Percentiles rank a stretch among this genome's conserved stretches.
phyloP scores from a whole-genome alignment of 768 basidiomycete species.

The Lenzites betulinus region DNA sequence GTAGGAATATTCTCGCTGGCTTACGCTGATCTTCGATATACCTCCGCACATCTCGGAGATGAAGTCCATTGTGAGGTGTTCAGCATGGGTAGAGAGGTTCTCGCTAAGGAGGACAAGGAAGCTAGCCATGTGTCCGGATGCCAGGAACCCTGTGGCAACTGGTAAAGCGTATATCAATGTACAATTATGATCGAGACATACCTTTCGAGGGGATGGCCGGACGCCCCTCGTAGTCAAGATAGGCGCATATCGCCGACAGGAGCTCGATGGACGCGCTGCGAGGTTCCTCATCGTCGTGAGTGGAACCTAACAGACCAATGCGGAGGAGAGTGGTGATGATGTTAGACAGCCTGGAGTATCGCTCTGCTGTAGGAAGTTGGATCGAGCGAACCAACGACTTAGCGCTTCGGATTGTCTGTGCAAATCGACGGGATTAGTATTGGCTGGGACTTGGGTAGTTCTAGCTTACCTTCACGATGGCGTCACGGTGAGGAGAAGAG shows the following conservation, averaged over 20 bases:
- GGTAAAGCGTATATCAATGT: neutral
- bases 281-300: constrained; percentile 73
- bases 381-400: constrained; percentile 68
- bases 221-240: constrained; percentile 75
- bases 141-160: constrained; percentile 55
- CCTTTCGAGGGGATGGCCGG: constrained; percentile 73
- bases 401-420: constrained; percentile 70
- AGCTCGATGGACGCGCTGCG: constrained; percentile 80
- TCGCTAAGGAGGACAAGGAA: constrained; percentile 72
- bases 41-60: constrained; percentile 79
- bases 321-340: constrained; percentile 87
- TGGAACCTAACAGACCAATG: constrained; percentile 78
- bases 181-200: constrained; percentile 31
- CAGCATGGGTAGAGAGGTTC: constrained; percentile 68
- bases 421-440: neutral
- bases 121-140: constrained; percentile 64
- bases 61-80: constrained; percentile 86
- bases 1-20: constrained; percentile 70
- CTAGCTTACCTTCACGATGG: constrained; percentile 64
- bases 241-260: constrained; percentile 72
- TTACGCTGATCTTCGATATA: constrained; percentile 49
- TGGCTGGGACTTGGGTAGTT: neutral
- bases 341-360: constrained; percentile 79
- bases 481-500: constrained; percentile 67
- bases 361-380: constrained; percentile 54